Conservation (phyloP, 768 basidiomycete species). For the Leucocoprinus leucothites region DNA sequence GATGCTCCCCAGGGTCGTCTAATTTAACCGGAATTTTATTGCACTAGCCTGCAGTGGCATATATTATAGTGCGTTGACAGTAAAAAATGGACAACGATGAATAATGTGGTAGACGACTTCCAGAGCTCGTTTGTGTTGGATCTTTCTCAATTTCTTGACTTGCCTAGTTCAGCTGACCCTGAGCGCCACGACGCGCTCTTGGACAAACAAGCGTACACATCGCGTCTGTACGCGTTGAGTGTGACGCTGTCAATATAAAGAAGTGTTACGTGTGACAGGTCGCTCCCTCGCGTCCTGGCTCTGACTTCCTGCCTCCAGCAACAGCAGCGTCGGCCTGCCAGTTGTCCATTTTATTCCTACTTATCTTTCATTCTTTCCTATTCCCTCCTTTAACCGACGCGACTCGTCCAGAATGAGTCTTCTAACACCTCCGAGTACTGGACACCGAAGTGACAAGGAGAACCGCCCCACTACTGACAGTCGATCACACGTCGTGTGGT, state of each 20-base stretch:
- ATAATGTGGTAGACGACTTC: too few relatives aligned
- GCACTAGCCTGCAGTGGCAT: too few relatives aligned
- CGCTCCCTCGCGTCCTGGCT: slow-evolving; percentile 16
- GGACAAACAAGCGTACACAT: slow-evolving; percentile 28
- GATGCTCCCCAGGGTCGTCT: too few relatives aligned
- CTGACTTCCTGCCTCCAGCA: slow-evolving; percentile 8
- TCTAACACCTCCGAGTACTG: slow-evolving; percentile 58
- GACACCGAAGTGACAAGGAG: slow-evolving; percentile 44
- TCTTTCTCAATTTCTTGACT: too few relatives aligned
- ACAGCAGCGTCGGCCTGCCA: neutral
- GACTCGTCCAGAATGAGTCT: slow-evolving; percentile 37
- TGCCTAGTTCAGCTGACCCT: too few relatives aligned
- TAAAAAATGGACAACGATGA: too few relatives aligned
- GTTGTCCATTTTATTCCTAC: slow-evolving; percentile 9
- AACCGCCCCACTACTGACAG: slow-evolving; percentile 26
- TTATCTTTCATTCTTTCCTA: slow-evolving; percentile 15
- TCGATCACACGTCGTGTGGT: slow-evolving; percentile 45
- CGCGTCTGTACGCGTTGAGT: slow-evolving; percentile 38
- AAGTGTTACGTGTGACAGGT: slow-evolving; percentile 17
- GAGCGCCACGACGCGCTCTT: slow-evolving; percentile 34
- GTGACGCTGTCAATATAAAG: slow-evolving; percentile 22
- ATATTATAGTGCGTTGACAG: too few relatives aligned
- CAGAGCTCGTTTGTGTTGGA: too few relatives aligned
- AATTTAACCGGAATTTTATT: too few relatives aligned
- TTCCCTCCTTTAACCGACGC: slow-evolving; percentile 12